Conservation (phyloP, 164 flowering plant genomes). For the Stephania cephalantha region DNA sequence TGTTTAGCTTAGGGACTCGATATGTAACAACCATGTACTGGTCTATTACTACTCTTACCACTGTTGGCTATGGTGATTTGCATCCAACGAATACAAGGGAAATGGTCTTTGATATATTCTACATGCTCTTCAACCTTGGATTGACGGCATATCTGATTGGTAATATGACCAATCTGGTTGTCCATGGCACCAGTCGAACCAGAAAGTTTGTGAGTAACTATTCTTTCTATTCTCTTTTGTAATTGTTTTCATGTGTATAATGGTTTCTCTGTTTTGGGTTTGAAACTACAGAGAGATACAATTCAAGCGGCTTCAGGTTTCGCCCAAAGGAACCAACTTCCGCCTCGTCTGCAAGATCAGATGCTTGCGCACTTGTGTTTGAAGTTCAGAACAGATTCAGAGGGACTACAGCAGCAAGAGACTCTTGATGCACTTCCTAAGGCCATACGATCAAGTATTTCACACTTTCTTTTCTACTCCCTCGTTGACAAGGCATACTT, state of each 20-base stretch:
- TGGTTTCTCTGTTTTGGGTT: not conserved
- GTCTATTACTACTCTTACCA: slow-evolving; percentile 92
- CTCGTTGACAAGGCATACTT: slow-evolving; percentile 72
- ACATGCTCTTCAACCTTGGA: slow-evolving; percentile 95
- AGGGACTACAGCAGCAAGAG: slow-evolving; percentile 89
- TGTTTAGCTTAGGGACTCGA: slow-evolving; percentile 47
- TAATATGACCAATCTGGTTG: slow-evolving; percentile 97
- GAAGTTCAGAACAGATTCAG: slow-evolving; percentile 87
- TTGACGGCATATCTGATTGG: slow-evolving; percentile 91
- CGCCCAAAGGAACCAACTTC: slow-evolving; percentile 74
- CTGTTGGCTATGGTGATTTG: slow-evolving; percentile 95
- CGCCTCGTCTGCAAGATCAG: slow-evolving; percentile 71
- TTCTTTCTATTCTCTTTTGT: not conserved
- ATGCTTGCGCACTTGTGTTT: slow-evolving; percentile 92
- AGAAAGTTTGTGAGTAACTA: slow-evolving; percentile 66
- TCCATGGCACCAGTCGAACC: slow-evolving; percentile 86
- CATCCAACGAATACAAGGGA: slow-evolving; percentile 78
- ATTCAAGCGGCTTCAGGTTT: slow-evolving; percentile 92
- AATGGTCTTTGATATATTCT: slow-evolving; percentile 78
- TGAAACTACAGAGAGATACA: slow-evolving; percentile 65
- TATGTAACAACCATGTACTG: slow-evolving; percentile 88
- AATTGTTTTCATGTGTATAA: not conserved
- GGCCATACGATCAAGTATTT: slow-evolving; percentile 90
- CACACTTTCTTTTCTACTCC: slow-evolving; percentile 70
- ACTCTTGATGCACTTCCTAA: slow-evolving; percentile 83